phyloP scores from a whole-genome alignment of 164 flowering plant species.

The Houttuynia cordata region DNA sequence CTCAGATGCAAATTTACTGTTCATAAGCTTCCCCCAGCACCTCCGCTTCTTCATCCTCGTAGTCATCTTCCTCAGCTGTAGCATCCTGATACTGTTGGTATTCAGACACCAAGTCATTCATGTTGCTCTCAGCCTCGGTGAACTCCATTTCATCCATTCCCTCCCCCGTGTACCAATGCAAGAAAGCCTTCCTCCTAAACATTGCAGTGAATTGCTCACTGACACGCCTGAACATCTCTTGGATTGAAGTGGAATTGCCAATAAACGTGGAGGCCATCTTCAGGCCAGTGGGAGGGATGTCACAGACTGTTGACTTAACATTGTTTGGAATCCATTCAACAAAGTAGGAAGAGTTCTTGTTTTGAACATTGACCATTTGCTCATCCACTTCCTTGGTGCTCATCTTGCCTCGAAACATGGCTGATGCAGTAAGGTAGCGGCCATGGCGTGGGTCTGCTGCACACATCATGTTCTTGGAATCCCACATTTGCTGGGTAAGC shows the following conservation, averaged over 20 bases:
- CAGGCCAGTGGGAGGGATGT: conserved; percentile 39
- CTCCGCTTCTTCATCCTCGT: too few relatives aligned
- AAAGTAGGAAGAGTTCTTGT: conserved; percentile 78
- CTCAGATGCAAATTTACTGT: too few relatives aligned
- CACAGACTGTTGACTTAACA: conserved; percentile 38
- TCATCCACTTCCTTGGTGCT: conserved; percentile 85
- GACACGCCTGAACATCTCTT: conserved; percentile 81
- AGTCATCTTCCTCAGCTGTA: too few relatives aligned
- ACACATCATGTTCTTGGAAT: conserved; percentile 16
- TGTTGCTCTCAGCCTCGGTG: conserved; percentile 79
- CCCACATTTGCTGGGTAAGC: conserved; percentile 17
- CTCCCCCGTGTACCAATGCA: conserved; percentile 24
- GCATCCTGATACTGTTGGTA: too few relatives aligned
- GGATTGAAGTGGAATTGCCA: conserved; percentile 75
- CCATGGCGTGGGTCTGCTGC: conserved; percentile 14
- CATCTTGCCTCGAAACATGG: conserved; percentile 64
- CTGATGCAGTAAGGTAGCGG: conserved; percentile 4
- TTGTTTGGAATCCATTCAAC: conserved; percentile 80
- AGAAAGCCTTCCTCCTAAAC: conserved; percentile 77
- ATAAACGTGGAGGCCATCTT: conserved; percentile 76
- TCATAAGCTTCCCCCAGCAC: too few relatives aligned
- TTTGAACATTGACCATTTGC: conserved; percentile 80
- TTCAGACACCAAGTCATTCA: conserved; percentile 24
- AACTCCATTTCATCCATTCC: conserved; percentile 92
- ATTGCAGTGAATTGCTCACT: conserved; percentile 89